Base-by-base conservation (phyloP, 2,329 filamentous ascomycete genomes). In the Myriosclerotinia curreyana region DNA sequence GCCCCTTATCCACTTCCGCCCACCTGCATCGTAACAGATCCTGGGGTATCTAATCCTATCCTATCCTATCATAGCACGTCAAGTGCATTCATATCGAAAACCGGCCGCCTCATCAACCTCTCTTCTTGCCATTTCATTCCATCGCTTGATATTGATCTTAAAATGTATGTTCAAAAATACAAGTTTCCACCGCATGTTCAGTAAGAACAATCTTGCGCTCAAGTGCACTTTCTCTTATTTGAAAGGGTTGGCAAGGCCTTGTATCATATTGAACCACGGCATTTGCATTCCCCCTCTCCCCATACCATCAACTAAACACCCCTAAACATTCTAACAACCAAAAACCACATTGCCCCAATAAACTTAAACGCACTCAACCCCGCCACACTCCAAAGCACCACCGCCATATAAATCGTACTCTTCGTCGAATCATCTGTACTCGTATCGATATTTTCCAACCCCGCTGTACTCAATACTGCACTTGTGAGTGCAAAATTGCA, bases 401-500 rank as follows among this genome's bases (percentile, higher is more conserved):
- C 72, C 4, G 71, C 69, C 59, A 76, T 67, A 52, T 76, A 76
- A 42, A 75, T 74, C 12, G 71, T 71, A 46, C 69, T 71, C 65
- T 72, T 74, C 36, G 64, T 66, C 9, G 66, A 66, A 50, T 68
- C 97, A 91, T 92, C 58, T 5, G 59, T 64, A 11, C 56, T 78
- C 71, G 97, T 96, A 75, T 94, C 91, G 59, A 93, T 83, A 66
- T 83, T 83, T 70, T 96, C 87, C 67, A 97, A 77, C 2, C 95
- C 94, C 31, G 90, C 94, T 0, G 91, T 88, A 74, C 90, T 93
- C 69, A 99, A 80, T 9, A 99, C 94, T 2, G 96, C 82, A 0
- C 94, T 94, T 0, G 86, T 87, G 7, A 99, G 85, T 0, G 86
- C 92, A 75, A 99, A 90, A 77, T 99, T 99, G 74, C 88, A 92